Conservation (phyloP, 495 filamentous ascomycete genomes). For the Halenospora varia region DNA sequence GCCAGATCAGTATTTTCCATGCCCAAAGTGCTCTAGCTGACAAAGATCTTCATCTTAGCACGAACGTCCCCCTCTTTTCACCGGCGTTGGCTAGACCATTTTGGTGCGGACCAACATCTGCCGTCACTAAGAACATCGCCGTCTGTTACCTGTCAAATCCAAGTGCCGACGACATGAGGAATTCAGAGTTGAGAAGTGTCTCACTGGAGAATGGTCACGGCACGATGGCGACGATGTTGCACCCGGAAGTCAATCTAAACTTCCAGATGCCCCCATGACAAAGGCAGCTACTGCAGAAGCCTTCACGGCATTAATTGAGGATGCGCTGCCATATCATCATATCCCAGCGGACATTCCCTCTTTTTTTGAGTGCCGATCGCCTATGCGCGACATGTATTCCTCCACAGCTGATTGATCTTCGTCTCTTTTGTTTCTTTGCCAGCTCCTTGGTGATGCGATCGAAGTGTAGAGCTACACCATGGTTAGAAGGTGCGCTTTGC, state of each 20-base stretch:
- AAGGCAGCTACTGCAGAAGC: too few species aligned
- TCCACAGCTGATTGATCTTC: constrained; percentile 1
- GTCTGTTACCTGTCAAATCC: neutral
- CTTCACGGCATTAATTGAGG: neutral
- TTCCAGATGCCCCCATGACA: too few species aligned
- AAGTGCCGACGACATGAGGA: constrained; percentile 16
- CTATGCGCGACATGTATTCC: neutral
- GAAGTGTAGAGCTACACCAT: constrained; percentile 10
- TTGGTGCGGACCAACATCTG: neutral
- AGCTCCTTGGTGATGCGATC: neutral
- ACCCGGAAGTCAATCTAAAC: neutral
- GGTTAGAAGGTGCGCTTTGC: constrained; percentile 19
- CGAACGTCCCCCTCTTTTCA: neutral
- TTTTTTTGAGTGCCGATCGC: neutral
- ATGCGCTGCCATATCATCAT: neutral
- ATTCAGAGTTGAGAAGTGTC: neutral
- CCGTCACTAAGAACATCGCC: neutral
- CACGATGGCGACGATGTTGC: too few species aligned
- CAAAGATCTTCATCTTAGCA: neutral
- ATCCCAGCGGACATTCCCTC: neutral
- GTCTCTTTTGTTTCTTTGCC: neutral
- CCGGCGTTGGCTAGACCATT: neutral
- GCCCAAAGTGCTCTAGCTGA: too few species aligned
- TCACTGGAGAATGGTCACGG: too few species aligned
- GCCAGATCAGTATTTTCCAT: neutral